Base-by-base conservation (phyloP, 2,329 filamentous ascomycete species). In the Calonectria multiphialidica region DNA sequence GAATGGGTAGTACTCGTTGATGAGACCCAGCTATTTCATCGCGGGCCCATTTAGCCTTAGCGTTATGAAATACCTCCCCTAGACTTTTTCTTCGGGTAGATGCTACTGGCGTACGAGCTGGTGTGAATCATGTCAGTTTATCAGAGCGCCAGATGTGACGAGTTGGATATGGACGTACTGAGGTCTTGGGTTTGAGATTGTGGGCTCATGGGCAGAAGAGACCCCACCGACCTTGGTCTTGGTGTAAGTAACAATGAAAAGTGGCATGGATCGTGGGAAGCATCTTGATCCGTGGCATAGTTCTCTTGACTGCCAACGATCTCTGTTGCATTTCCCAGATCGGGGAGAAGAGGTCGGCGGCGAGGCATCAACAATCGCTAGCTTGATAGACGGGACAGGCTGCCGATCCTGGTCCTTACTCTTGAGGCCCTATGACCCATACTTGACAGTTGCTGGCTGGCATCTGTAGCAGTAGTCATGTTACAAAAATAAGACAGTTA, bases 61-160 rank as follows among this genome's bases (percentile, higher is more conserved):
- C 77, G 59, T 76, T 76, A 5, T 78, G 77, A 65, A 83, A 80
- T 35, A 80, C 76, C 67, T 79, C 78, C 45, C 78, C 78, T n/a
- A 83, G 74, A 50, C 79, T 82, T 66, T 76, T 76, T 21, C 78
- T 77, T 15, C 77, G 78, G 55, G 72, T 73, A 23, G 77, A 64
- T 35, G 25, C 35, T 13, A 44, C 25, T 35, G 15, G 40, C 15
- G 9, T 23, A 28, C 4, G 16, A 42, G 21, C 45, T 47, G 18
- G 18, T 44, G 4, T 16, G 12, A 50, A 18, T 4, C 13, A 13
- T 35, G 63, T 25, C 23, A 53, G 63, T 18, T 25, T 10, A n/a
- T 18, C 25, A 33, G 15, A 47, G 33, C n/a, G 3, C 5, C 16
- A 18, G 21, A 8, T 18, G 8, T 25, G 15, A 1, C 35, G 40